These are phyloP conservation scores for Dactylellina sp. DNA, from an alignment of 2,329 filamentous ascomycete genomes.

Conservation along the genomic window DNA sequence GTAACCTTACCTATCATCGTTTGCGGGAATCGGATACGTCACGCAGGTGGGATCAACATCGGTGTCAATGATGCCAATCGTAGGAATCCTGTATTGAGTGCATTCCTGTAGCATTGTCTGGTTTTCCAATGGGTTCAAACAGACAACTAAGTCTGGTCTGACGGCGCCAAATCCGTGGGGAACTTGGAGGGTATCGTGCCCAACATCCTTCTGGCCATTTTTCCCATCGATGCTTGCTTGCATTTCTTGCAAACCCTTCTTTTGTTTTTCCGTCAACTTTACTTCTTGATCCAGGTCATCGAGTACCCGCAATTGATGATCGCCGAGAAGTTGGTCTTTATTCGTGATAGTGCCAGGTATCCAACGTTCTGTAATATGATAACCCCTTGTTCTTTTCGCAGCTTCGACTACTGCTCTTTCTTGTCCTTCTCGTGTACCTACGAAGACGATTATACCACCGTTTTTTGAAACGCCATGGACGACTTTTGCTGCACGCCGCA, in stretches of 20 bases:
- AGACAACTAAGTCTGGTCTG: constrained; percentile 89
- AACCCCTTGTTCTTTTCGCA: constrained; percentile 80
- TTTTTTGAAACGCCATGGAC: constrained; percentile 85
- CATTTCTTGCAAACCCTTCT: constrained; percentile 19
- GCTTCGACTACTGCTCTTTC: constrained; percentile 83
- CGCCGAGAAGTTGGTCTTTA: constrained; percentile 84
- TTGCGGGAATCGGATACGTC: constrained; percentile 95
- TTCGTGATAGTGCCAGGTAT: constrained; percentile 92
- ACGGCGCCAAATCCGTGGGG: constrained; percentile 66
- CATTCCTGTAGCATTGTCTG: constrained; percentile 91
- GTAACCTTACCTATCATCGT: constrained; percentile 82
- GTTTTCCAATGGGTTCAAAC: constrained; percentile 93
- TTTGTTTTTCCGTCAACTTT: constrained; percentile 54
- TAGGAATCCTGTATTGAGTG: constrained; percentile 85
- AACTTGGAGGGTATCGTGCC: constrained; percentile 32
- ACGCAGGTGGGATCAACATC: constrained; percentile 92
- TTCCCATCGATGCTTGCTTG: constrained; percentile 65
- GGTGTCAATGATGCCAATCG: constrained; percentile 94
- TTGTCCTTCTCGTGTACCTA: constrained; percentile 85
- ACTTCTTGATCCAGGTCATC: constrained; percentile 77
- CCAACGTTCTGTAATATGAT: constrained; percentile 93
- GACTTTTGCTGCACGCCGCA: constrained; percentile 91
- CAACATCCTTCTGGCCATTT: constrained; percentile 65
- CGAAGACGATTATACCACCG: constrained; percentile 89
- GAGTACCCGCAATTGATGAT: constrained; percentile 78